Evolutionary conservation across 2,329 filamentous ascomycete species (phyloP).

Genomic region (Cyphellophora europaea): DNA sequence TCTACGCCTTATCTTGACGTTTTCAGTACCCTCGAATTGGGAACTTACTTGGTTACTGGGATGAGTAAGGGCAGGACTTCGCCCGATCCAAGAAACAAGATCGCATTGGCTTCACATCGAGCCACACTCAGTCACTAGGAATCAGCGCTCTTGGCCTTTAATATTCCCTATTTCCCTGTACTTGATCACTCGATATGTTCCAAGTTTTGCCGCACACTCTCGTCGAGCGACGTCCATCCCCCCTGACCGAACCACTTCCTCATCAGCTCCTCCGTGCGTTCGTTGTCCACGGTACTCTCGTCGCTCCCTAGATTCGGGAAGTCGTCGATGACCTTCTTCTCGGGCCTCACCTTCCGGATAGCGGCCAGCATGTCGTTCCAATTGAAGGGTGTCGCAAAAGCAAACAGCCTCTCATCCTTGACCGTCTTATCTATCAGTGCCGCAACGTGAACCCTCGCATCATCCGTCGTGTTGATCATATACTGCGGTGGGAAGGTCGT

Average conservation of each 20-base stretch:
- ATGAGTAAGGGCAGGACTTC: too few relatives aligned
- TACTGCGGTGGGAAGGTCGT: slow-evolving; percentile 5
- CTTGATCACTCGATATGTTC: too few relatives aligned
- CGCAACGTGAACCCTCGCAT: slow-evolving; percentile 43
- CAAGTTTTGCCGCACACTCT: background rate
- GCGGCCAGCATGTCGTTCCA: slow-evolving; percentile 33
- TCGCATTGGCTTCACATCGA: too few relatives aligned
- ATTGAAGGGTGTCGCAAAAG: slow-evolving; percentile 38
- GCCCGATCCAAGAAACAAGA: too few relatives aligned
- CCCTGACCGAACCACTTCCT: slow-evolving; percentile 8
- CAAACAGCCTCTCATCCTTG: slow-evolving; percentile 44
- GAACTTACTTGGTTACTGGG: too few relatives aligned
- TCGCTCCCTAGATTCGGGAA: slow-evolving; percentile 5
- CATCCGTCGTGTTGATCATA: slow-evolving; percentile 35
- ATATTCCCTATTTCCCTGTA: too few relatives aligned
- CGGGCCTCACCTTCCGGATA: slow-evolving; percentile 24
- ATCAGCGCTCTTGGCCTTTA: too few relatives aligned
- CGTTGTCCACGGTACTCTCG: slow-evolving; percentile 10
- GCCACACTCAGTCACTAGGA: too few relatives aligned
- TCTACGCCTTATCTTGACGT: too few relatives aligned
- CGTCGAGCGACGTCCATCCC: slow-evolving; percentile 10
- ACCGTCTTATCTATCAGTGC: slow-evolving; percentile 39
- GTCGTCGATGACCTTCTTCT: background rate
- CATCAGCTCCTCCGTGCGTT: slow-evolving; percentile 8
- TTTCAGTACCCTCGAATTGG: too few relatives aligned